A percentile compares a stretch with the other conserved stretches of the same genome.
Evolutionary conservation across 1,284 basidiomycete species (phyloP).

Genomic region (Naganishia sp.): DNA sequence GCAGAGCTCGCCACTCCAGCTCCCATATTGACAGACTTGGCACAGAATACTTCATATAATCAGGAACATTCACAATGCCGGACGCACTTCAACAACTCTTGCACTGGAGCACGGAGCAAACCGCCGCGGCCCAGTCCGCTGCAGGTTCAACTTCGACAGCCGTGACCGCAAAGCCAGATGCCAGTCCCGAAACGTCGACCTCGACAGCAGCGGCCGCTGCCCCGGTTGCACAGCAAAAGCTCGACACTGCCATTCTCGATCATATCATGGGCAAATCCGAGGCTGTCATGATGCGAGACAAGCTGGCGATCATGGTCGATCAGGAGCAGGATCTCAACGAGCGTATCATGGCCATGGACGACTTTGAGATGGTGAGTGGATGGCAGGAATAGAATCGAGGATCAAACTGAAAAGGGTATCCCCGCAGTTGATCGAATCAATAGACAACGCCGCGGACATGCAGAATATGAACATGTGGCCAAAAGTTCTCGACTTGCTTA

Average conservation of each 20-base stretch:
- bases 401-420: not conserved
- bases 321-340: constrained; percentile 63
- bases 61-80: constrained; percentile 1
- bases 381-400: not conserved
- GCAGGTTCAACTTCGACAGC: constrained; percentile 10
- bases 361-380: constrained; percentile 83
- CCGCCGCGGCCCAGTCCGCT: not conserved
- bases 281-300: constrained; percentile 82
- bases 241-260: constrained; percentile 71
- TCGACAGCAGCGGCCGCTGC: constrained; percentile 18
- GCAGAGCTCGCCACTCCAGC: not conserved
- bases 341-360: constrained; percentile 78
- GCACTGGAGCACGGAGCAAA: constrained; percentile 21
- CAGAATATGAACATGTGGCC: constrained; percentile 82
- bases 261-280: constrained; percentile 83
- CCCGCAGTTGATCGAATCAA: constrained; percentile 77
- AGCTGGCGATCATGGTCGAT: constrained; percentile 72
- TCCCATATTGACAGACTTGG: not conserved
- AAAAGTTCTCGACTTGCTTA: constrained; percentile 70
- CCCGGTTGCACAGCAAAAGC: constrained; percentile 29
- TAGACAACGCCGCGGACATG: constrained; percentile 95
- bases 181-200: not conserved
- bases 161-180: constrained; percentile 5
- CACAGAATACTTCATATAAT: too few species aligned
- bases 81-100: constrained; percentile 27